phyloP scores from a whole-genome alignment of 2,329 filamentous ascomycete species.

The Trichoderma breve region DNA sequence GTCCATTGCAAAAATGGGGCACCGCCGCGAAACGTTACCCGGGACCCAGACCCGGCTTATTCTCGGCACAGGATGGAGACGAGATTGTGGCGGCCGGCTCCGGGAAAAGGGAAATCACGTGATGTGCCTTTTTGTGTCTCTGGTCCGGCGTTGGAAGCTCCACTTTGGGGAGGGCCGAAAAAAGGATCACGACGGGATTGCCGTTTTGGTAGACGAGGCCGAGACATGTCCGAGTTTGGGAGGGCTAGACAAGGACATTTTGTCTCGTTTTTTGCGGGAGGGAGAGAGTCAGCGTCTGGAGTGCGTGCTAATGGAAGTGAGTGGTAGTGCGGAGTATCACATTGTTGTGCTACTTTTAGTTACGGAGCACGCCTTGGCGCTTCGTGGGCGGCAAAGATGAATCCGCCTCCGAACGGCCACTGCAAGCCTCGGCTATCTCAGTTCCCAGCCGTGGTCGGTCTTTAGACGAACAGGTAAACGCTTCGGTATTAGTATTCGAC shows the following conservation, averaged over 20 bases:
- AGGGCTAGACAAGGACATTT: background rate
- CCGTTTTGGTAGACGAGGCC: background rate
- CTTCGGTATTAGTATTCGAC: background rate
- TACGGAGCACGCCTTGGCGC: background rate
- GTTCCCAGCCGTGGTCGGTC: background rate
- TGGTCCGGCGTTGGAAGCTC: background rate
- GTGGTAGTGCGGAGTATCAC: background rate
- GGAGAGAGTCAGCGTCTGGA: background rate
- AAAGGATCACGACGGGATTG: background rate
- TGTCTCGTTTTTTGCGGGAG: background rate
- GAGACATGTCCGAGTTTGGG: background rate
- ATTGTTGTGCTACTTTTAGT: background rate
- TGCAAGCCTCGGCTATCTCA: background rate
- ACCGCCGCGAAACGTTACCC: background rate
- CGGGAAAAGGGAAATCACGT: slow-evolving; percentile 3
- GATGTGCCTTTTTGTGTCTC: background rate
- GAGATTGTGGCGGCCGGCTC: background rate
- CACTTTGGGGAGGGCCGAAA: background rate
- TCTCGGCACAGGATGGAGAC: slow-evolving; percentile 8
- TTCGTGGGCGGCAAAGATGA: background rate
- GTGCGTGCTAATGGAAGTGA: background rate
- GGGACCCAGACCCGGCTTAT: background rate
- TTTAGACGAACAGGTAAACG: background rate
- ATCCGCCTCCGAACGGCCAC: background rate
- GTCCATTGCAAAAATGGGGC: background rate